A percentile compares a stretch with the other conserved stretches of the same genome.
Conservation (phyloP, 1,139 yeast genomes). For the Nakaseomyces sp. region DNA sequence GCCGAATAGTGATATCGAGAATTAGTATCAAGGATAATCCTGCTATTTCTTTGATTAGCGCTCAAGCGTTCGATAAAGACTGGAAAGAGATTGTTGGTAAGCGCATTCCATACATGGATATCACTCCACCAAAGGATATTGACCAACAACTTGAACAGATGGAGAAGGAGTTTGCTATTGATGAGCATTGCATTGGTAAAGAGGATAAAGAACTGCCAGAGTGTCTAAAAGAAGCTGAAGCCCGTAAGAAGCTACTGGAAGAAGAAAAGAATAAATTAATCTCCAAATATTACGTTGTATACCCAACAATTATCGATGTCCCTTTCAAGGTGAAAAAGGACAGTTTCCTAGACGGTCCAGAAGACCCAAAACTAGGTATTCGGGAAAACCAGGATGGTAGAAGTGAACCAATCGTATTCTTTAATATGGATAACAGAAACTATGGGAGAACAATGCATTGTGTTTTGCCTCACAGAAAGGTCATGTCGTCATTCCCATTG, state of each 20-base stretch:
- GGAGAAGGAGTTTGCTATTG: not conserved
- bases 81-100: constrained; percentile 18
- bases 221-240: not conserved
- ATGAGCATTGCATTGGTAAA: not conserved
- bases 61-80: constrained; percentile 18
- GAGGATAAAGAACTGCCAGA: not conserved
- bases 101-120: constrained; percentile 15
- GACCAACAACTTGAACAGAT: not conserved
- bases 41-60: constrained; percentile 14
- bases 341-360: constrained; percentile 16
- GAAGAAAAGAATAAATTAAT: not conserved
- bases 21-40: not conserved
- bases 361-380: constrained; percentile 4
- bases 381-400: constrained; percentile 6
- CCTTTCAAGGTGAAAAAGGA: not conserved
- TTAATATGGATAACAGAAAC: constrained; percentile 17
- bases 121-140: constrained; percentile 9
- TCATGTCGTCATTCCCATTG: not conserved
- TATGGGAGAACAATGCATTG: constrained; percentile 10
- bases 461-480: not conserved
- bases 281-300: not conserved
- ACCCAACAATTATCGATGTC: not conserved
- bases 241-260: not conserved
- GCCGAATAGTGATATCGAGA: constrained; percentile 11
- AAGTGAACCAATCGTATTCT: constrained; percentile 1